Base-by-base conservation (phyloP, 1,139 yeast genomes). In the Hyphopichia burtonii region DNA sequence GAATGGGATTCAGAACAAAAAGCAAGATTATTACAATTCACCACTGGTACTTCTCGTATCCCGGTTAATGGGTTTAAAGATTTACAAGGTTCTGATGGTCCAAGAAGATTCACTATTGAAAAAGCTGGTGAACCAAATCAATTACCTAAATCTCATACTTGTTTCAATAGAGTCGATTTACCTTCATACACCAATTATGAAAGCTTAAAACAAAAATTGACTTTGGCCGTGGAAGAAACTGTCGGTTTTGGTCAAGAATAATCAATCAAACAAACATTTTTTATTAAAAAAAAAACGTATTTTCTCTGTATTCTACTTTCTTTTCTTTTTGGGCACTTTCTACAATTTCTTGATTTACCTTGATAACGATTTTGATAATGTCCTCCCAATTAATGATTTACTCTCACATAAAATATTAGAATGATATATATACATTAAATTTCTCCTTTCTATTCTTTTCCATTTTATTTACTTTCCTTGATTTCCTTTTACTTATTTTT, bases 21-120 rank as follows among this genome's bases (percentile, higher is more conserved):
- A 66, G 96, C 98, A 2, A 82, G 99, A 66, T 74, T 93, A 59
- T 74, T 93, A 56, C 99, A 94, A 68, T 93, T 93, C 61, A 91
- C 98, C 16, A 93, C 99, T 1, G 99, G 99, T 74, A 93, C 99
- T 2, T 89, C 97, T 19, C 86, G 99, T 71, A 91, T 94, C 45
- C 99, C 99, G 2, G 99, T 93, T 51, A 93, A 93, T 66, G 99
- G 99, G 34, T 93, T 93, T 74, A 93, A 93, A 66, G 99, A 93
- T 68, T 76, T 93, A 55, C 99, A 93, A 69, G 99, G 99, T 50
- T 86, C 96, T 17, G 99, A 93, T 68, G 99, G 99, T 45, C 99
- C 99, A 41, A 86, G 99, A 74, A 81, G 98, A 60, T 94, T 94
- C 64, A 93, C 99, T 7, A 91, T 93, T 64, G 99, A 94, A 66